phyloP scores from a whole-genome alignment of 164 flowering plant genomes.

The Vitis labrusca region DNA sequence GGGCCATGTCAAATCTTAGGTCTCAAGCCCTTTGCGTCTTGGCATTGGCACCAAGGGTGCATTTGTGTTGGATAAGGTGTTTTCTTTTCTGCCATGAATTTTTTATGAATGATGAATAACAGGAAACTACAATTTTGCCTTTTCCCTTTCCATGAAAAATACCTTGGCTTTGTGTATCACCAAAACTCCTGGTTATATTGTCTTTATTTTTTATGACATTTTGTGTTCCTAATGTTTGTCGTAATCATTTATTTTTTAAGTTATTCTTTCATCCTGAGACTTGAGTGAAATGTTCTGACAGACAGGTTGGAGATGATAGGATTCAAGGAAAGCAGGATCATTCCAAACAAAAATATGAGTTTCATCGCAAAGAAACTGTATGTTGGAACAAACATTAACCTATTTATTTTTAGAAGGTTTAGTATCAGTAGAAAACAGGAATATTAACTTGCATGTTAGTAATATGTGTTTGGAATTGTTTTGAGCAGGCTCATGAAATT shows the following conservation, averaged over 20 bases:
- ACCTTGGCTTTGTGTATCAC: background rate
- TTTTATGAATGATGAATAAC: no score
- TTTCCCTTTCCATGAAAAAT: background rate
- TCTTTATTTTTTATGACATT: no score
- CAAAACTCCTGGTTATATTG: background rate
- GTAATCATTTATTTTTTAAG: background rate
- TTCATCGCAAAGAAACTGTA: constrained; percentile 32
- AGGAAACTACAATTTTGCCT: no score
- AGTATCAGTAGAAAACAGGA: background rate
- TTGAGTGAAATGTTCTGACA: constrained; percentile 37
- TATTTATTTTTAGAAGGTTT: no score
- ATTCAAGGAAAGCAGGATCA: constrained; percentile 23
- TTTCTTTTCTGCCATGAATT: no score
- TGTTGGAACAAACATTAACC: constrained; percentile 9
- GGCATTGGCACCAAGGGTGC: background rate
- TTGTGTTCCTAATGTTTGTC: no score
- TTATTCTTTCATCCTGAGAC: constrained; percentile 16
- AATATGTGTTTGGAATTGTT: background rate
- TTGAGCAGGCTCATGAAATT: constrained; percentile 46
- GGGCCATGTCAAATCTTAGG: background rate
- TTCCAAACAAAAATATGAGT: constrained; percentile 12
- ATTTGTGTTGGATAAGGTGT: background rate
- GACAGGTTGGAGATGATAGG: constrained; percentile 39
- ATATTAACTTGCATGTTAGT: background rate
- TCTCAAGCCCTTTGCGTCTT: background rate